A percentile compares a stretch with the other conserved stretches of the same genome.
Evolutionary conservation across 768 basidiomycete species (phyloP).

Genomic region (Fomitopsis serialis): DNA sequence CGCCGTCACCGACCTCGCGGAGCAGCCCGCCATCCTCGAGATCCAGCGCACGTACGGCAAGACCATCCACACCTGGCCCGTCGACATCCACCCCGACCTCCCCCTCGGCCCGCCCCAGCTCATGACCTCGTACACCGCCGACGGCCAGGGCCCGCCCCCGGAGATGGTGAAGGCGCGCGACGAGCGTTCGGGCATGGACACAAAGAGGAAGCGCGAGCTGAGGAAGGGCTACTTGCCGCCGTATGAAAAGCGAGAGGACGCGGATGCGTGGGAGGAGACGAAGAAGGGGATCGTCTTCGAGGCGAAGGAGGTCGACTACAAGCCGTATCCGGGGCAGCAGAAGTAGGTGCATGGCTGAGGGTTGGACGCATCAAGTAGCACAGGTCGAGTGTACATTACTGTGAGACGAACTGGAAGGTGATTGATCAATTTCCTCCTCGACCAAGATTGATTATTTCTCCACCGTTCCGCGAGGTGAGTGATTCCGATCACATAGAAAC

Average conservation of each 20-base stretch:
- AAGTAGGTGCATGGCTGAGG: background rate
- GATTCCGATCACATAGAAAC: too few species aligned
- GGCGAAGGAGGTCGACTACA: slow-evolving; percentile 16
- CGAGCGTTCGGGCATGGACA: slow-evolving; percentile 27
- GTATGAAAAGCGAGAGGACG: slow-evolving; percentile 31
- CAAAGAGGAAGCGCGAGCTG: slow-evolving; percentile 27
- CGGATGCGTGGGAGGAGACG: slow-evolving; percentile 34
- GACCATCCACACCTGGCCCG: slow-evolving; percentile 34
- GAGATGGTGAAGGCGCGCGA: slow-evolving; percentile 29
- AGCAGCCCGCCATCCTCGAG: slow-evolving; percentile 37
- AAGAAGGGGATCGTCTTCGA: slow-evolving; percentile 31
- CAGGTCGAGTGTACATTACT: background rate
- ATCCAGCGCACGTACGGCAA: slow-evolving; percentile 45
- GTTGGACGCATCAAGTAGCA: background rate
- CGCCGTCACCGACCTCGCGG: slow-evolving; percentile 28
- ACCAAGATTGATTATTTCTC: too few species aligned
- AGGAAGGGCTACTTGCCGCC: slow-evolving; percentile 32
- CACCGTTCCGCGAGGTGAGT: too few species aligned
- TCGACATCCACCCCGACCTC: slow-evolving; percentile 33
- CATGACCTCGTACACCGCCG: slow-evolving; percentile 40
- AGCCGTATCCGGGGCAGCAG: background rate
- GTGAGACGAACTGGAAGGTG: too few species aligned
- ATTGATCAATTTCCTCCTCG: too few species aligned
- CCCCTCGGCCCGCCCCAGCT: slow-evolving; percentile 41
- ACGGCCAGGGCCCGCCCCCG: slow-evolving; percentile 28